Evolutionary conservation across 495 filamentous ascomycete genomes (phyloP), one percentile per base, ranked within the genome.

Genomic region (Platismatia glauca): DNA sequence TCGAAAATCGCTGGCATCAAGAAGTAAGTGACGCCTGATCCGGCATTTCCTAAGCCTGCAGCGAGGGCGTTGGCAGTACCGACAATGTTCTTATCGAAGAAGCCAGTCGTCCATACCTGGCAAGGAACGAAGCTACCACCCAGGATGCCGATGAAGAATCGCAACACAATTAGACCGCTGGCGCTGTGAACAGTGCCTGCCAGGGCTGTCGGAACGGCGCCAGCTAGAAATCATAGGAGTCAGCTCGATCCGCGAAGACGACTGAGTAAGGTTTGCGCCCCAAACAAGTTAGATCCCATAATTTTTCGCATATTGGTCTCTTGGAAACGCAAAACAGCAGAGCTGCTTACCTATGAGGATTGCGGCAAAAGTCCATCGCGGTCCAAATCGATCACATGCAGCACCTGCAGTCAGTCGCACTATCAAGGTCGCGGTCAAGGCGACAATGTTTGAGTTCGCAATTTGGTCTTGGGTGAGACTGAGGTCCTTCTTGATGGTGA

Each of bases 41-140:
- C 93, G 31, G 90, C 84, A 65, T 96, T 97, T 34, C 92, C 93
- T 71, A 88, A 83, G 6, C 93, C 93, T 57, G 84, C 93, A 15
- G 90, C 85, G 0, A 97, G 74, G 12, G 90, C 86, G 67, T 96
- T 97, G 58, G 92, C 90, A 5, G 89, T 89, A 37, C 93, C 93
- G 22, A 97, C 89, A n/a, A 96, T 84, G 70, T 89, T 94, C 77
- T 94, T 96, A 76, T 97, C 93, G 67, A 93, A 95, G 78, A 92
- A 96, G 1, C 88, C 91, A 0, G 93, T 96, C 38, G 86, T 88
- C 91, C 92, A 97, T 4, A 96, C 93, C 67, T 96, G 92, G 72
- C 93, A 96, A 6, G 93, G 93, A 3, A 97, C 90, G 67, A 97
- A 97, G 4, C 81, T 81, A 1, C 87, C 93, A 27, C 93, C 93